A percentile compares a stretch with the other conserved stretches of the same genome.
These are phyloP conservation scores for Endothia cerciana DNA, from an alignment of 2,329 filamentous ascomycete species.

Conservation along the genomic window DNA sequence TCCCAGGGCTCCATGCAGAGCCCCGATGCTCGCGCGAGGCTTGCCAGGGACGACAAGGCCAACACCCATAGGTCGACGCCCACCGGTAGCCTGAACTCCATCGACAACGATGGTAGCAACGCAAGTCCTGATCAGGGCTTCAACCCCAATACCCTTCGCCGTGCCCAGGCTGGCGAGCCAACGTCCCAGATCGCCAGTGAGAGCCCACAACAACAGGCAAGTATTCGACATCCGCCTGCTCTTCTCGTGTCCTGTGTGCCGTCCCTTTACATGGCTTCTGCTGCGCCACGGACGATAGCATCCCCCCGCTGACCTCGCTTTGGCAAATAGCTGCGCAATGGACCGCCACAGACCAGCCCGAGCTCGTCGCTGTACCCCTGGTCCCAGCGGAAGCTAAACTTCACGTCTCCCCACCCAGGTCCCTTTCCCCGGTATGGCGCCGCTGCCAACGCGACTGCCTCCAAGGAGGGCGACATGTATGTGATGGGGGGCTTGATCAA, in stretches of 20 bases:
- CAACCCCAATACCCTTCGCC: constrained; percentile 41
- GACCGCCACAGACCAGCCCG: constrained; percentile 51
- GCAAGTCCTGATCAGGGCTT: constrained; percentile 69
- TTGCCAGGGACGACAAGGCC: constrained; percentile 60
- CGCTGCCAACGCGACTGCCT: constrained; percentile 88
- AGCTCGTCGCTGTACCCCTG: constrained; percentile 91
- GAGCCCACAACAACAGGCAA: constrained; percentile 44
- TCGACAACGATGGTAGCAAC: constrained; percentile 61
- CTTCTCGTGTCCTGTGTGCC: background rate
- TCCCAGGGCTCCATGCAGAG: constrained; percentile 55
- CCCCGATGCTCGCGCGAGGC: constrained; percentile 52
- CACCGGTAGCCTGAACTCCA: constrained; percentile 76
- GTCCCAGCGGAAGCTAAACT: constrained; percentile 88
- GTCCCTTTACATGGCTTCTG: constrained; percentile 14
- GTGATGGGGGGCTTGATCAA: constrained; percentile 97
- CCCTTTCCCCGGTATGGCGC: constrained; percentile 97
- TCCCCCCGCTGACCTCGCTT: constrained; percentile 25
- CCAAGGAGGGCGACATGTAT: constrained; percentile 96
- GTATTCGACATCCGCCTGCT: constrained; percentile 28
- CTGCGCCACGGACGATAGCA: background rate
- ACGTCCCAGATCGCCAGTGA: constrained; percentile 53
- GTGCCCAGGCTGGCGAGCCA: constrained; percentile 43
- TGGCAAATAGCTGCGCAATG: constrained; percentile 57
- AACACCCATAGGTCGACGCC: constrained; percentile 66
- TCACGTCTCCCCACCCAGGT: constrained; percentile 78